These are phyloP conservation scores for Leccinum subatratum DNA, from an alignment of 1,284 basidiomycete species.

Conservation along the genomic window DNA sequence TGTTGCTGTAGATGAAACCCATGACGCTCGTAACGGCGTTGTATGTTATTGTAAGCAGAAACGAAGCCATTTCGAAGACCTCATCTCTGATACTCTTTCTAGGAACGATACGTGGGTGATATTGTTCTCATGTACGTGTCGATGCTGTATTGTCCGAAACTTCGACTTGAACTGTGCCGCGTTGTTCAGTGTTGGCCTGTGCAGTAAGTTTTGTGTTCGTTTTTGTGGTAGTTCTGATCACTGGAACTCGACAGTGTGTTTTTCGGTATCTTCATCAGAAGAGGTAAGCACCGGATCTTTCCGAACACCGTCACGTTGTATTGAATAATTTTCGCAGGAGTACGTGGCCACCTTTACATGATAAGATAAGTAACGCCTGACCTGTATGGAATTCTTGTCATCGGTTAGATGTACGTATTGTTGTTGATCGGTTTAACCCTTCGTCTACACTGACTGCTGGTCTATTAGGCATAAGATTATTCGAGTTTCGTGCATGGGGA, in stretches of 20 bases:
- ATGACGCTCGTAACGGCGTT: slow-evolving; percentile 25
- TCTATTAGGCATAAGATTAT: slow-evolving; percentile 25
- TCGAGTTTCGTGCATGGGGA: slow-evolving; percentile 33
- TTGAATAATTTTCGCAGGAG: slow-evolving; percentile 20
- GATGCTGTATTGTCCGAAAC: background rate
- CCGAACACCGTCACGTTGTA: background rate
- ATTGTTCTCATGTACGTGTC: slow-evolving; percentile 28
- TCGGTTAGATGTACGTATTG: slow-evolving; percentile 22
- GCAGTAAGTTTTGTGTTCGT: slow-evolving; percentile 15
- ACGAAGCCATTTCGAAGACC: background rate
- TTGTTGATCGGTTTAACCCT: background rate
- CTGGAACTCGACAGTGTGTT: slow-evolving; percentile 21
- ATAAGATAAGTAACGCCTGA: slow-evolving; percentile 3
- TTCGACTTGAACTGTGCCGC: background rate
- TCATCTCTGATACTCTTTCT: slow-evolving; percentile 9
- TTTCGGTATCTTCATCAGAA: slow-evolving; percentile 18
- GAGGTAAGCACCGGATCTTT: slow-evolving; percentile 16
- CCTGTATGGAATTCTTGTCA: background rate
- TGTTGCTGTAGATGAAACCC: slow-evolving; percentile 23
- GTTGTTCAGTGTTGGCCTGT: slow-evolving; percentile 19
- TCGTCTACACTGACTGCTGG: slow-evolving; percentile 4
- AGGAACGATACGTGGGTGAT: slow-evolving; percentile 33
- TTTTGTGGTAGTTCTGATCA: background rate
- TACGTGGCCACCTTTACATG: slow-evolving; percentile 14
- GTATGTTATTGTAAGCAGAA: slow-evolving; percentile 25